These are phyloP conservation scores for Sesbania bispinosa DNA, from an alignment of 306 rosid genomes.

Conservation along the genomic window DNA sequence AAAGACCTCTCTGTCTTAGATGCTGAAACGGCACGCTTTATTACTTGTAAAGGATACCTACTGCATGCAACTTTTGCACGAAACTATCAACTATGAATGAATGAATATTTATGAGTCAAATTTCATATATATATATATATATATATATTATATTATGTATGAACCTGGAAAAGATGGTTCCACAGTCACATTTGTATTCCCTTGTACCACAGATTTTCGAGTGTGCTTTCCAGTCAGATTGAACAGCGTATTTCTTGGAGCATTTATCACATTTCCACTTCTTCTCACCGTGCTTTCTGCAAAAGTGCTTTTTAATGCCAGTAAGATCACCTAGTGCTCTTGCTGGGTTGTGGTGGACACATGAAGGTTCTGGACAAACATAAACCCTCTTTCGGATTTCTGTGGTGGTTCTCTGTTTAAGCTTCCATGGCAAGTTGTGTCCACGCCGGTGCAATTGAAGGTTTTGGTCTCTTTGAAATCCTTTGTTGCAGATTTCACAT, in stretches of 20 bases:
- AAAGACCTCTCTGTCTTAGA: background rate
- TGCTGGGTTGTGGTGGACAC: conserved; percentile 78
- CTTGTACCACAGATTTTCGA: conserved; percentile 74
- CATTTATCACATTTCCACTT: conserved; percentile 94
- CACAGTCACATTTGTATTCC: conserved; percentile 93
- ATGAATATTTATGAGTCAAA: background rate
- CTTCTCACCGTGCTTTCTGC: conserved; percentile 86
- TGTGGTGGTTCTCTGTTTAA: conserved; percentile 51
- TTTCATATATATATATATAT: background rate
- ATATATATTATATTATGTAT: background rate
- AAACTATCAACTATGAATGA: background rate
- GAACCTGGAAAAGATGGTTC: conserved; percentile 92
- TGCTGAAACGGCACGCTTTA: conserved; percentile 15
- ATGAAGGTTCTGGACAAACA: conserved; percentile 72
- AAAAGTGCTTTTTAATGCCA: conserved; percentile 84
- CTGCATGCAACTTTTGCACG: conserved; percentile 10
- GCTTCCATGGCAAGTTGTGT: conserved; percentile 92
- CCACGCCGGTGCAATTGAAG: conserved; percentile 86
- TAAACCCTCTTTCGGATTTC: conserved; percentile 62
- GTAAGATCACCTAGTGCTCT: conserved; percentile 91
- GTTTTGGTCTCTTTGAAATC: conserved; percentile 88
- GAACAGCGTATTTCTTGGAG: conserved; percentile 87
- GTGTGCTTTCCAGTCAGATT: conserved; percentile 94
- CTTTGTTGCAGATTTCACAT: conserved; percentile 88
- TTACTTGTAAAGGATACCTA: background rate